Evolutionary conservation across 1,139 yeast species (phyloP), one percentile per base, ranked within the genome.

Genomic region (Hyphopichia buzzinii): DNA sequence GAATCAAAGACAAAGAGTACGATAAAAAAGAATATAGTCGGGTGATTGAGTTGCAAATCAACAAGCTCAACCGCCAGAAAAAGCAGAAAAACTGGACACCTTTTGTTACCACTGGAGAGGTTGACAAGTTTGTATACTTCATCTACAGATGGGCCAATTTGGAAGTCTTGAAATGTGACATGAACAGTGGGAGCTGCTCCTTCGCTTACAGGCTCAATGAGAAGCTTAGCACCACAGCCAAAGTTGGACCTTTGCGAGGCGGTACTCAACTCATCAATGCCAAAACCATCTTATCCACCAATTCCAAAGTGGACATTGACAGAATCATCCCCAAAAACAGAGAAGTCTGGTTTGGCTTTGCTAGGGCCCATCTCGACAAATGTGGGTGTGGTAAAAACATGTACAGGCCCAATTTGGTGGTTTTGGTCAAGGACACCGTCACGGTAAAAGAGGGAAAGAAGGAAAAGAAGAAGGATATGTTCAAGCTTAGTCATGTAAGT

Each of bases 71-170:
- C 11, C 47, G 65, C 17, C 50, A 49, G 13, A 43, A 42, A 10
- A 54, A 46, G 23, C 72, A 68, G 41, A 70, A 70, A 46, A 70
- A 70, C 44, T 70, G 76, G 76, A 65, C 73, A 2, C 75, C 76
- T 0, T 55, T 69, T 39, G 41, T 64, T 12, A 59, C 62, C 41
- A 36, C 43, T 33, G 50, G 52, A 2, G 53, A 52, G 17, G 54
- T 49, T 42, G 74, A 69, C 44, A 50, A 51, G 27, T 41, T 44
- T 26, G 38, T 70, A 14, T 50, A 61, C 40, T 55, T 67, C 26
- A 57, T 69, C 6, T 67, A 64, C 45, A 47, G 72, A 29, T 68
- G 73, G 72, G 53, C 64, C 15, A 50, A 57, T 29, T 49, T 70
- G 22, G 64, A 64, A 39, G 49, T 68, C 2, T 49, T 68, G 29